Conservation (phyloP, 192 early-diverging fungal genomes). For the Irineochytrium annulatum region DNA sequence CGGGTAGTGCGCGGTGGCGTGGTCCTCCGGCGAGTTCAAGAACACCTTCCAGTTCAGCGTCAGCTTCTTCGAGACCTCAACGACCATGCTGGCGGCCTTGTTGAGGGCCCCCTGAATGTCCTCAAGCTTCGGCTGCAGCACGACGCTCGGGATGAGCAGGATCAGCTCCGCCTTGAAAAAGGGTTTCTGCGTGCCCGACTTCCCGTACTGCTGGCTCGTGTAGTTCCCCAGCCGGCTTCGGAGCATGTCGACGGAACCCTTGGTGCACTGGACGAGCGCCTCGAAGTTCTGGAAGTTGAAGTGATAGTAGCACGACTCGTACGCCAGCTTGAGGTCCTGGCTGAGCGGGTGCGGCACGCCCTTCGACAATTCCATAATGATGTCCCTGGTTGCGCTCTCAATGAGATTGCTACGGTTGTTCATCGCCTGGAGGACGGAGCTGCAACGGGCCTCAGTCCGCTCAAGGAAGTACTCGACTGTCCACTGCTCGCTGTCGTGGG, state of each 20-base stretch:
- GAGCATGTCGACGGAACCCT: conserved; percentile 56
- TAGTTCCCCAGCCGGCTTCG: conserved; percentile 54
- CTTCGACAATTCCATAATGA: conserved; percentile 52
- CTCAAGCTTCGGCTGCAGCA: conserved; percentile 59
- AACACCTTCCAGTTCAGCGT: conserved; percentile 50
- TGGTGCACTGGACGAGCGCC: conserved; percentile 57
- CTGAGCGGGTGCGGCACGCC: conserved; percentile 35
- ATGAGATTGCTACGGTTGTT: conserved; percentile 57
- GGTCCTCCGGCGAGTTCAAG: conserved; percentile 42
- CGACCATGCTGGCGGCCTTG: conserved; percentile 49
- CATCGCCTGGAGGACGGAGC: conserved; percentile 41
- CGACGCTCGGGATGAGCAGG: conserved; percentile 57
- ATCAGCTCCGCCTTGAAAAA: conserved; percentile 60
- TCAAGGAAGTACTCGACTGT: conserved; percentile 57
- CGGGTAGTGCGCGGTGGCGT: conserved; percentile 37
- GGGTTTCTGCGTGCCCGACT: conserved; percentile 46
- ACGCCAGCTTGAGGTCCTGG: conserved; percentile 47
- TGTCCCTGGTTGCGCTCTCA: conserved; percentile 54
- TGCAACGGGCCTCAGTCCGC: conserved; percentile 50
- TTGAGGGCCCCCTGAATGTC: conserved; percentile 60
- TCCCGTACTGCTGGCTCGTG: conserved; percentile 55
- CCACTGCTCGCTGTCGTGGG: conserved; percentile 56
- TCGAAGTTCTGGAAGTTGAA: conserved; percentile 61
- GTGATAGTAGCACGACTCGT: conserved; percentile 61
- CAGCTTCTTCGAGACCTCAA: conserved; percentile 59